Conservation (phyloP, 352 stramenopile genomes). For the Phytophthora hibernalis region DNA sequence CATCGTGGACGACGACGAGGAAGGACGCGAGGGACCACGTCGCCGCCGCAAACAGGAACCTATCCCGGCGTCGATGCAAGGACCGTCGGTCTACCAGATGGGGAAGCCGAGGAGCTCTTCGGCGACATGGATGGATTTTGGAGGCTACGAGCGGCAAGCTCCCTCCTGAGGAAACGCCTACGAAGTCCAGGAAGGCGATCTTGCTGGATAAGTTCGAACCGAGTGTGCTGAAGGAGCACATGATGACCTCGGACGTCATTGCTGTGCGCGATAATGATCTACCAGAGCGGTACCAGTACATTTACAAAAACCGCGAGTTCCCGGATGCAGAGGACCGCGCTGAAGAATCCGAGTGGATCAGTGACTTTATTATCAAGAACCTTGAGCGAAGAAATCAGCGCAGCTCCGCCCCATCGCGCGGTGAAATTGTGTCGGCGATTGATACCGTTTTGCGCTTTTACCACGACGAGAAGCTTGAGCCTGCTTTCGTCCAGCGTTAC, state of each 20-base stretch:
- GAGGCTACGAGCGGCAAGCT: conserved; percentile 72
- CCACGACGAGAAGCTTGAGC: conserved; percentile 90
- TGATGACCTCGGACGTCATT: conserved; percentile 89
- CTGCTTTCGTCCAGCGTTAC: conserved; percentile 90
- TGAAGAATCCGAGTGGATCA: conserved; percentile 91
- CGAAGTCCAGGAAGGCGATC: conserved; percentile 86
- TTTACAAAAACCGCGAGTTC: conserved; percentile 78
- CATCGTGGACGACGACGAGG: conserved; percentile 91
- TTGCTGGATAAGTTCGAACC: conserved; percentile 90
- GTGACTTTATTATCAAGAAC: conserved; percentile 85
- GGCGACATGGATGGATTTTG: conserved; percentile 91
- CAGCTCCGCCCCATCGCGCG: conserved; percentile 61
- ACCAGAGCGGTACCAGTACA: conserved; percentile 79
- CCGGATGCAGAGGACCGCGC: conserved; percentile 85
- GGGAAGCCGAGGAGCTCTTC: conserved; percentile 91
- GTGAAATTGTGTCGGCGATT: conserved; percentile 89
- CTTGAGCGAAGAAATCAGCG: conserved; percentile 67
- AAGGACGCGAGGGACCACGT: conserved; percentile 77
- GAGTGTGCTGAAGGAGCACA: conserved; percentile 87
- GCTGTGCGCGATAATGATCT: conserved; percentile 84
- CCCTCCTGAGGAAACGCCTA: conserved; percentile 34
- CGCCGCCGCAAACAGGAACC: conserved; percentile 81
- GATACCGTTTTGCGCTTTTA: conserved; percentile 91
- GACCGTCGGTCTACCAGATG: conserved; percentile 91
- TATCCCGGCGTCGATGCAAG: conserved; percentile 80